These are phyloP conservation scores for Didymella pomorum DNA, from an alignment of 2,329 filamentous ascomycete genomes.

Conservation along the genomic window DNA sequence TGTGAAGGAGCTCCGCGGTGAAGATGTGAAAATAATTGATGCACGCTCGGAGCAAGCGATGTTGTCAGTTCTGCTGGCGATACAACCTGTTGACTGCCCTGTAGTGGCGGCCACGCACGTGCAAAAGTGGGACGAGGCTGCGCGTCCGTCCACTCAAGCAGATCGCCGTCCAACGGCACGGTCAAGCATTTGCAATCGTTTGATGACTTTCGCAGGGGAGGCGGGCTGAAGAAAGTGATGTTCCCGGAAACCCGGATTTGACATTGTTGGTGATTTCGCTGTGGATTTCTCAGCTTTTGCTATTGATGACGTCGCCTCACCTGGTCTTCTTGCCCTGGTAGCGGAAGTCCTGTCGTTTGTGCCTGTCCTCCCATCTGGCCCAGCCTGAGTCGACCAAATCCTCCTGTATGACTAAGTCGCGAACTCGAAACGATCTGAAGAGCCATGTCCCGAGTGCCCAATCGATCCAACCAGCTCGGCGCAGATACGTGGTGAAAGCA, in stretches of 20 bases:
- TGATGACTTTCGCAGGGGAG: slow-evolving; percentile 3
- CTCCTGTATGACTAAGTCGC: slow-evolving; percentile 87
- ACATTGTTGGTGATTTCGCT: neutral
- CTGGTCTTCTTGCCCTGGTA: slow-evolving; percentile 28
- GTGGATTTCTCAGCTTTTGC: neutral
- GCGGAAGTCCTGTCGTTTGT: slow-evolving; percentile 36
- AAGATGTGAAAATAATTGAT: neutral
- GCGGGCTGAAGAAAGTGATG: slow-evolving; percentile 1
- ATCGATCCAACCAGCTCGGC: slow-evolving; percentile 72
- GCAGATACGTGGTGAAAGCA: slow-evolving; percentile 68
- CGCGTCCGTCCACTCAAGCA: neutral
- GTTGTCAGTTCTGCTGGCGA: slow-evolving; percentile 1
- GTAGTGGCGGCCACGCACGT: neutral
- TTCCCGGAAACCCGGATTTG: neutral
- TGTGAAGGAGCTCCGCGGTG: neutral
- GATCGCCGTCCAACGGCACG: neutral
- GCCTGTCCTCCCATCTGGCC: slow-evolving; percentile 81
- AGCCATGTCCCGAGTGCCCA: slow-evolving; percentile 74
- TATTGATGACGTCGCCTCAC: slow-evolving; percentile 6
- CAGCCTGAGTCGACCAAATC: slow-evolving; percentile 91
- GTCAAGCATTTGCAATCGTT: neutral
- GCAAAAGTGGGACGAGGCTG: slow-evolving; percentile 2
- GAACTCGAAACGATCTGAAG: slow-evolving; percentile 72
- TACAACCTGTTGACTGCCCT: neutral
- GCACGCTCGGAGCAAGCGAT: neutral